Evolutionary conservation across 139 green algal species (phyloP).

Genomic region (Auxenochlorella protothecoides): DNA sequence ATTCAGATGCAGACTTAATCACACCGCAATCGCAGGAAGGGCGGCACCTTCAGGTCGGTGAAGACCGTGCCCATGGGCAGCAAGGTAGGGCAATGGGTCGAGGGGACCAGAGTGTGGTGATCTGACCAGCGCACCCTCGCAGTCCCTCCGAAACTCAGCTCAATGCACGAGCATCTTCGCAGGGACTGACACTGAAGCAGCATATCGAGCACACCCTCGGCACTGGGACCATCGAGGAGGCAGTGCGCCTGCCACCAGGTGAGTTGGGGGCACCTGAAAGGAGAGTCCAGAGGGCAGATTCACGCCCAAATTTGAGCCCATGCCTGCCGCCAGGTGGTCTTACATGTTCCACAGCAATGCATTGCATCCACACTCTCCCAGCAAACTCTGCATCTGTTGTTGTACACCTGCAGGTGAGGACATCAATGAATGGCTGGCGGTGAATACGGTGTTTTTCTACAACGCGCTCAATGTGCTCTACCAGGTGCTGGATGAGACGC

Average conservation of each 20-base stretch:
- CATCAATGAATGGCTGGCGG: conserved; percentile 78
- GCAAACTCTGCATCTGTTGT: not conserved
- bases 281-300: too few relatives aligned
- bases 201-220: conserved; percentile 86
- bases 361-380: not conserved
- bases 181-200: conserved; percentile 77
- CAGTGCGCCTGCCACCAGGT: conserved; percentile 61
- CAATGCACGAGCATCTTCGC: not conserved
- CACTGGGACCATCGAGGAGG: conserved; percentile 70
- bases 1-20: conserved; percentile 1
- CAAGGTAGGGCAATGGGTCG: conserved; percentile 9
- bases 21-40: conserved; percentile 6
- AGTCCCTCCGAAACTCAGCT: not conserved
- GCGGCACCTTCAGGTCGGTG: conserved; percentile 18
- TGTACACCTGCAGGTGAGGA: conserved; percentile 48
- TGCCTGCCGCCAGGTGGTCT: not conserved
- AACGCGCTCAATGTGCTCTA: conserved; percentile 95
- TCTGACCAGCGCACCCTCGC: not conserved
- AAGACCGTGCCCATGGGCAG: conserved; percentile 24
- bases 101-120: not conserved
- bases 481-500: conserved; percentile 73
- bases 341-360: not conserved
- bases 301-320: too few relatives aligned
- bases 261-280: too few relatives aligned
- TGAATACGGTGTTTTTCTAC: conserved; percentile 86